Base-by-base conservation (phyloP, 1,284 basidiomycete species). In the Mycosarcoma mackinlayi region DNA sequence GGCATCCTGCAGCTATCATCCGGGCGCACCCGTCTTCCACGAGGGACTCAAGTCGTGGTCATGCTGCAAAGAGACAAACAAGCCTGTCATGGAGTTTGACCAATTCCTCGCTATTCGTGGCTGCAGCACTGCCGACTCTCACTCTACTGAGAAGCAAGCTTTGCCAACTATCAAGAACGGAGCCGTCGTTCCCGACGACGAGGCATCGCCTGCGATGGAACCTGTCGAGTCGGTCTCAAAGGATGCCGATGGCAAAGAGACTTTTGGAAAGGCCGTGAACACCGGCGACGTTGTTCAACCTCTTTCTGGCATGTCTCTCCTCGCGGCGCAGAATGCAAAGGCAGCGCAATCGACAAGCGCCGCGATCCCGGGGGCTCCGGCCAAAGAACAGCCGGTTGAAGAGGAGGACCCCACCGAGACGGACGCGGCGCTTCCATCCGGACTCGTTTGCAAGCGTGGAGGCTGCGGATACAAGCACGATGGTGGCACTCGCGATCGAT, bases 31-130 rank as follows among this genome's bases (percentile, higher is more conserved):
- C 23, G 73, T 82, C 34, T 82, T 82, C 54, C 80, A 81, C 66
- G 80, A 82, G 51, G 79, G 79, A 16, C 73, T 74, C 39, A 82
- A 82, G 56, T 80, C 78, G 1, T 82, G 80, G 80, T 81, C 80
- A 3, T 82, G 80, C 70, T 82, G 80, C 75, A 69, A 78, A 30
- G 69, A 78, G 8, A 67, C 61, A 19, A 78, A 81, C 75, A 81
- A 81, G 65, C 79, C 80, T 11, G 80, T 82, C 47, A 57, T 81
- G 56, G 80, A 82, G 41, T 82, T 82, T 50, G 80, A 82, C 30
- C 75, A 81, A 31, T 81, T 82, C 47, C 57, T 82, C 18, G 58
- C 71, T 27, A 76, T 82, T 25, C 50, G 52, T 8, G 78, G 79
- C n/a, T 82, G 80, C 51, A 58, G 58, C 24, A 48, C 50, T 4